These are phyloP conservation scores for Chaetomiaceae sp. DNA, from an alignment of 2,329 filamentous ascomycete genomes.

Conservation along the genomic window DNA sequence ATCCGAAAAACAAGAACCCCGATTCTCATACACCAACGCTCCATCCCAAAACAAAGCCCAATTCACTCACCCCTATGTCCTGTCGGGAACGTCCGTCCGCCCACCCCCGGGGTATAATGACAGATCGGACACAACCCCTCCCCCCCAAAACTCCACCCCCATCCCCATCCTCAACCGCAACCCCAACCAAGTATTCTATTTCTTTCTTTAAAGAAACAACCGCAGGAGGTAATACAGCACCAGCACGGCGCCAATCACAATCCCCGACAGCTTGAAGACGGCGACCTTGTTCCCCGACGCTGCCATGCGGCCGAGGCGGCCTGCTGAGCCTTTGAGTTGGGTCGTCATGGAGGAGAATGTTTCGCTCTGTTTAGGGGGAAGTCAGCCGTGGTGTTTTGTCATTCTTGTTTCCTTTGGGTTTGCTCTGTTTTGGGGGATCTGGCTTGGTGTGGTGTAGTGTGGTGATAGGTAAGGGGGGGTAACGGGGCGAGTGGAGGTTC, in stretches of 20 bases:
- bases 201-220: slow-evolving; percentile 49
- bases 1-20: background rate
- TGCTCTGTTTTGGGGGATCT: slow-evolving; percentile 32
- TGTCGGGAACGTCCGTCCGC: background rate
- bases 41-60: no score
- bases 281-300: slow-evolving; percentile 85
- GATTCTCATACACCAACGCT: no score
- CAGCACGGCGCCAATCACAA: slow-evolving; percentile 68
- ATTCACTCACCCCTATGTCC: no score
- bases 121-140: no score
- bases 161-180: no score
- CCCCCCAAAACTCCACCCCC: no score
- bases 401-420: no score
- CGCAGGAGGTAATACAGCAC: slow-evolving; percentile 69
- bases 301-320: slow-evolving; percentile 83
- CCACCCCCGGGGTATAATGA: background rate
- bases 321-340: slow-evolving; percentile 77
- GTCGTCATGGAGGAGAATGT: slow-evolving; percentile 86
- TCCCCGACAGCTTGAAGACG: slow-evolving; percentile 81
- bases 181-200: background rate
- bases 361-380: slow-evolving; percentile 42
- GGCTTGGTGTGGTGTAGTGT: background rate
- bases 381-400: background rate
- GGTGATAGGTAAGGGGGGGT: background rate
- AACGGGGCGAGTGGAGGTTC: no score